Conservation (phyloP, 1,139 yeast species). For the Hyphopichia pseudoburtonii region DNA sequence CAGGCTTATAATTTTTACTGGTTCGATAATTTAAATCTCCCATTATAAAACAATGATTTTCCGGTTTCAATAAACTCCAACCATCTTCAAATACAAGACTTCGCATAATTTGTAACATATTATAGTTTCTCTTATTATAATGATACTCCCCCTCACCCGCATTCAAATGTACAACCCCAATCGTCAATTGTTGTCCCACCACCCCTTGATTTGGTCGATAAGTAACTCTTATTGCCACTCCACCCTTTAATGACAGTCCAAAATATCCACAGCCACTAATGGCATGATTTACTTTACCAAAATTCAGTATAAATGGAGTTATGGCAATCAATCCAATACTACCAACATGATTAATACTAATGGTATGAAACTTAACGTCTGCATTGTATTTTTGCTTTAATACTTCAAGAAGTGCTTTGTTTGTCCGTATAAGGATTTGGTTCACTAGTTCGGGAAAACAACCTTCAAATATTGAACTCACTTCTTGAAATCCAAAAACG, state of each 20-base stretch:
- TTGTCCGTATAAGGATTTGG: conserved; percentile 39
- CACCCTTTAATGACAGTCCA: conserved; percentile 73
- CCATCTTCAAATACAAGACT: conserved; percentile 63
- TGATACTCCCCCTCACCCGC: conserved; percentile 70
- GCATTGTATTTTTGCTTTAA: conserved; percentile 33
- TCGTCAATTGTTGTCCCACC: conserved; percentile 45
- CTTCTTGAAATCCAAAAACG: conserved; percentile 76
- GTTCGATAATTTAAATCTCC: conserved; percentile 86
- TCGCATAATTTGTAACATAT: conserved; percentile 50
- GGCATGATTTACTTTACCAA: conserved; percentile 27
- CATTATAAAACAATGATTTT: conserved; percentile 63
- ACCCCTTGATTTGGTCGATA: conserved; percentile 14
- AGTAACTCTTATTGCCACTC: conserved; percentile 56
- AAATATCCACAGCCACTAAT: conserved; percentile 56
- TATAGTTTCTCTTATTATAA: conserved; percentile 50
- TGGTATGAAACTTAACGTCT: conserved; percentile 39
- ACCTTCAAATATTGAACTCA: conserved; percentile 65
- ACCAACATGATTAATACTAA: conserved; percentile 56
- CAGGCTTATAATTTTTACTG: conserved; percentile 25
- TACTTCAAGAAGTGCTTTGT: conserved; percentile 39
- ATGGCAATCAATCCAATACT: conserved; percentile 64
- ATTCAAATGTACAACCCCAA: conserved; percentile 68
- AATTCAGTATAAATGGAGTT: conserved; percentile 40
- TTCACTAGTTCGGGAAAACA: conserved; percentile 44
- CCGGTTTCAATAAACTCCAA: conserved; percentile 53